Conservation (phyloP, 768 basidiomycete genomes). For the Tylopilus sp. region DNA sequence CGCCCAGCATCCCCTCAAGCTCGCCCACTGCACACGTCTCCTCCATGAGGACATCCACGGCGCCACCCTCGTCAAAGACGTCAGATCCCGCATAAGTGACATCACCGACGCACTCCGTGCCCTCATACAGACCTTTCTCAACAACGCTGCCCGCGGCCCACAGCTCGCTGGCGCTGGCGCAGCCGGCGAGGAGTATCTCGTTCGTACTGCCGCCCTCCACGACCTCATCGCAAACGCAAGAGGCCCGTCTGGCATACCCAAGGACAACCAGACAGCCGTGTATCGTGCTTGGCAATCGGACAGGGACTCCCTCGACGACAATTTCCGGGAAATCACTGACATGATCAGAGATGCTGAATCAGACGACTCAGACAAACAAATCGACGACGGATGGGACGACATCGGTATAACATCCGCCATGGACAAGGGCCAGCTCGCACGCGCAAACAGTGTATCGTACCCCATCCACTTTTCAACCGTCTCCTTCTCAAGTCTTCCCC, state of each 20-base stretch:
- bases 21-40: constrained; percentile 48
- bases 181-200: constrained; percentile 46
- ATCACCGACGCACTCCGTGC: constrained; percentile 43
- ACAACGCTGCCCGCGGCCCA: constrained; percentile 26
- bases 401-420: constrained; percentile 48
- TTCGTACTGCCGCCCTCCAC: constrained; percentile 58
- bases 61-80: constrained; percentile 43
- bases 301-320: constrained; percentile 58
- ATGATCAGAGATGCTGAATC: constrained; percentile 44
- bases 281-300: constrained; percentile 48
- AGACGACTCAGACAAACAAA: constrained; percentile 19
- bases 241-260: constrained; percentile 45
- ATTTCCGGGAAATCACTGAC: constrained; percentile 51
- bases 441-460: constrained; percentile 53
- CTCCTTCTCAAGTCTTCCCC: constrained; percentile 1
- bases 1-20: constrained; percentile 43
- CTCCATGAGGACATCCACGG: constrained; percentile 44
- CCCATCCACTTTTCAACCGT: neutral
- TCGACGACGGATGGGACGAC: constrained; percentile 64
- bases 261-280: constrained; percentile 57
- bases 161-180: constrained; percentile 13
- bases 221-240: constrained; percentile 53
- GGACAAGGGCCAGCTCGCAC: constrained; percentile 47
- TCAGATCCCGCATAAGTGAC: constrained; percentile 35
- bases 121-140: constrained; percentile 43